phyloP scores from a whole-genome alignment of 2,329 filamentous ascomycete species.

The Corynespora cassiicola region DNA sequence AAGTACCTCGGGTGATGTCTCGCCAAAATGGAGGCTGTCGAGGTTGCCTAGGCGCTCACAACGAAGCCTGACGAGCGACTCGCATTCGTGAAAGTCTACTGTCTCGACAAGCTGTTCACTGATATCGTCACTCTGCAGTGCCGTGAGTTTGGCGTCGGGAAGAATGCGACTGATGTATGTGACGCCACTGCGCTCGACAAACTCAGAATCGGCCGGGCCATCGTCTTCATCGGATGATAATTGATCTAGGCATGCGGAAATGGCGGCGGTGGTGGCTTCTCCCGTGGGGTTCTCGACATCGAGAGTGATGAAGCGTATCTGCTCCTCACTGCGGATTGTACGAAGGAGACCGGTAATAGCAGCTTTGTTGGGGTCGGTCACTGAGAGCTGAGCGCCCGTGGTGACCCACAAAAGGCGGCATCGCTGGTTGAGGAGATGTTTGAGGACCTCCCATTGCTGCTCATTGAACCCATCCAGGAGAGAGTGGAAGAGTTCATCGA shows the following conservation, averaged over 20 bases:
- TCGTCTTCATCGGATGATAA: slow-evolving; percentile 1
- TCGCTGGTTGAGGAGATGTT: slow-evolving; percentile 3
- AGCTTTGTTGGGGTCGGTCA: slow-evolving; percentile 7
- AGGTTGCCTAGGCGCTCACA: slow-evolving; percentile 15
- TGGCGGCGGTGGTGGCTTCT: slow-evolving; percentile 3
- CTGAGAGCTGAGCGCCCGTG: background rate
- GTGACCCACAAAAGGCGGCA: slow-evolving; percentile 12
- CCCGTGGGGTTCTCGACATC: slow-evolving; percentile 2
- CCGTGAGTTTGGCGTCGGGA: slow-evolving; percentile 10
- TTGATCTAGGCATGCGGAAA: slow-evolving; percentile 1
- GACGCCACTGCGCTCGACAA: slow-evolving; percentile 13
- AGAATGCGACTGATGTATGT: slow-evolving; percentile 16
- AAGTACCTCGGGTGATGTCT: slow-evolving; percentile 2
- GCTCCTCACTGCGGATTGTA: slow-evolving; percentile 1
- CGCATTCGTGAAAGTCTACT: slow-evolving; percentile 1
- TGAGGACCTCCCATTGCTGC: slow-evolving; percentile 11
- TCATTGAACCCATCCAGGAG: slow-evolving; percentile 6
- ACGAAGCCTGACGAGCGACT: slow-evolving; percentile 6
- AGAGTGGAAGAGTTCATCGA: slow-evolving; percentile 14
- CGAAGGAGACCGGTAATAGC: slow-evolving; percentile 4
- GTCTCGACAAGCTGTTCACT: slow-evolving; percentile 2
- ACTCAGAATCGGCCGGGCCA: slow-evolving; percentile 10
- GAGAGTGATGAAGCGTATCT: slow-evolving; percentile 1
- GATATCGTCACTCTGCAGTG: slow-evolving; percentile 1
- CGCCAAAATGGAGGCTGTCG: slow-evolving; percentile 13